Percentiles rank a stretch among this genome's conserved stretches.
Conservation (phyloP, 495 filamentous ascomycete genomes). For the Penicillium flavigenum region DNA sequence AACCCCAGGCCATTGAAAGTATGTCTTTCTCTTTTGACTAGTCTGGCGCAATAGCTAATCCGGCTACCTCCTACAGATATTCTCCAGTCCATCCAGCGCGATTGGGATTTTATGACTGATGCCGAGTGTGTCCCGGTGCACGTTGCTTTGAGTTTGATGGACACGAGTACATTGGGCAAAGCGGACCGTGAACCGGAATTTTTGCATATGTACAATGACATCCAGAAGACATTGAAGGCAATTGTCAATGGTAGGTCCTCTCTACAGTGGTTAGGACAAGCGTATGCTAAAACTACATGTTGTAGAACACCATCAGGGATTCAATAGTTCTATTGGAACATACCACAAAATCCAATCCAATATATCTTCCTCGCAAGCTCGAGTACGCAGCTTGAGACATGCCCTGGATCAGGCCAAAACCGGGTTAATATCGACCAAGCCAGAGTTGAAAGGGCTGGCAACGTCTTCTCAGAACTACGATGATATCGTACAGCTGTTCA, state of each 20-base stretch:
- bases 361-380: conserved; percentile 82
- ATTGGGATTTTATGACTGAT: conserved; percentile 89
- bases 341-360: conserved; percentile 97
- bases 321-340: conserved; percentile 98
- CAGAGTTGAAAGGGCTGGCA: conserved; percentile 85
- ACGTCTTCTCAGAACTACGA: conserved; percentile 87
- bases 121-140: conserved; percentile 89
- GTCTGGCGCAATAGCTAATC: not conserved
- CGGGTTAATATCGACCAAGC: conserved; percentile 80
- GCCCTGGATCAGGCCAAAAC: conserved; percentile 79
- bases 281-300: conserved; percentile 10
- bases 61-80: conserved; percentile 47
- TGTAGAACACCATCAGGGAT: conserved; percentile 92
- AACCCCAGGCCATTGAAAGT: conserved; percentile 47
- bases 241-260: conserved; percentile 73
- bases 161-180: conserved; percentile 87
- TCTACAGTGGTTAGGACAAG: not conserved
- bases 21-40: conserved; percentile 9
- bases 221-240: conserved; percentile 87
- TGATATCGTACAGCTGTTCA: conserved; percentile 79
- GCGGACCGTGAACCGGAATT: conserved; percentile 85
- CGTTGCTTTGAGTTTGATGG: conserved; percentile 87
- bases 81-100: conserved; percentile 69
- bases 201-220: conserved; percentile 71
- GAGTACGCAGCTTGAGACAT: conserved; percentile 78